Base-by-base conservation (phyloP, 352 stramenopile genomes). In the Pythium biforme region DNA sequence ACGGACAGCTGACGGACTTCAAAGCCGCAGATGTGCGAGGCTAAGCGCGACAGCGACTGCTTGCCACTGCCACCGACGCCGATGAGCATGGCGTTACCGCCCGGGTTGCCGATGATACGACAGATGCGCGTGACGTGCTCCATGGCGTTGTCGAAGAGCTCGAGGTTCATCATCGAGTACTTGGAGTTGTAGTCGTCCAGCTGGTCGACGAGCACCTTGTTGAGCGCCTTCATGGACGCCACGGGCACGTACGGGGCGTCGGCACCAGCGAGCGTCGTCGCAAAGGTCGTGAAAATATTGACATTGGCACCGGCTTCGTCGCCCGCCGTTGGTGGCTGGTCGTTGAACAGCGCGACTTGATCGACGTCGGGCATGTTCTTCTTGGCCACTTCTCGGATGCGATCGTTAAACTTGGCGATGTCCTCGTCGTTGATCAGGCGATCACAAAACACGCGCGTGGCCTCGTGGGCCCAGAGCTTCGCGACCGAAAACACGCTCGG, bases 141-240 rank as follows among this genome's bases (percentile, higher is more conserved):
- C 83, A 99, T 98, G 12, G 97, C 97, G 59, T 99, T 97, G 69
- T 98, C 90, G 55, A 99, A 99, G 0, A 99, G 81, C 49, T 99
- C 96, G 2, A 99, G 73, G 64, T 99, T 97, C 97, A 99, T 99
- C 86, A 97, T 97, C 49, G 96, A 97, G 52, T 98, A 97, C 66
- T 98, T 94, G 56, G 98, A 97, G 70, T 98, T 98, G 79, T 98
- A 98, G 66, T 98, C 80, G 64, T 98, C 95, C 3, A 99, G 79
- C 55, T 97, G 96, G 46, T 96, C 89, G 46, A 98, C 82, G 15
- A 98, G 64, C n/a, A 97, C 80, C 37, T 91, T 94, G 62, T 95
- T 96, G 1, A 97, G 68, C 14, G 79, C 68, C 55, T 95, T 94
- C 75, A 97, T 95, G 1, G 72, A 86, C 0, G 73, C 63, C 4